Conservation (phyloP, 768 basidiomycete species). For the Russula emetica region DNA sequence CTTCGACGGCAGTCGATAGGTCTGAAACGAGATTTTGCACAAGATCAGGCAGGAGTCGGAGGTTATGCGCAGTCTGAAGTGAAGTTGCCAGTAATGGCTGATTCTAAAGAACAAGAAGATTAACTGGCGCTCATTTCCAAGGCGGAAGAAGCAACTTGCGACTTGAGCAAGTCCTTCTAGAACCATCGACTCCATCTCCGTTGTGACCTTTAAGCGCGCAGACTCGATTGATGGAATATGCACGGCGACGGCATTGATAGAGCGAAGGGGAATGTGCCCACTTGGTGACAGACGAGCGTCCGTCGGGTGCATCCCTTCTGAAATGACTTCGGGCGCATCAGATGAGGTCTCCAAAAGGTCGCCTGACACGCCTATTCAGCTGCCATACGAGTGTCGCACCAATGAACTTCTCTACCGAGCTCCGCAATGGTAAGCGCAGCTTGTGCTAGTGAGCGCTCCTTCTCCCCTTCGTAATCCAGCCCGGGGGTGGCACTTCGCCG, state of each 20-base stretch:
- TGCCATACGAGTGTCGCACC: background rate
- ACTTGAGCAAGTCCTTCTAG: conserved; percentile 69
- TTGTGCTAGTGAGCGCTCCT: conserved; percentile 84
- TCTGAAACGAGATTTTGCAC: conserved; percentile 76
- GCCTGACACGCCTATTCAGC: conserved; percentile 9
- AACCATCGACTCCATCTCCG: conserved; percentile 91
- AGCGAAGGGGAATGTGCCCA: conserved; percentile 50
- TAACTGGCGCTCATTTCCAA: conserved; percentile 1
- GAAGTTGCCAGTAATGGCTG: conserved; percentile 89
- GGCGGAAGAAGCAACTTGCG: conserved; percentile 44
- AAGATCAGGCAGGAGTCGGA: conserved; percentile 76
- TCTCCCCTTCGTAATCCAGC: conserved; percentile 62
- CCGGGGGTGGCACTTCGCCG: conserved; percentile 21
- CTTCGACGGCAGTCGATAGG: conserved; percentile 77
- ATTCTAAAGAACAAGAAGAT: conserved; percentile 50
- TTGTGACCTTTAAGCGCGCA: conserved; percentile 63
- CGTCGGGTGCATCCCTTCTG: background rate
- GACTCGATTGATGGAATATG: conserved; percentile 71
- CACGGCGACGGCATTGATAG: conserved; percentile 64
- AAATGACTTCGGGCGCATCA: background rate
- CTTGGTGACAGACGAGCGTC: background rate
- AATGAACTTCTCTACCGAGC: conserved; percentile 53
- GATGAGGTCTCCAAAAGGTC: conserved; percentile 24
- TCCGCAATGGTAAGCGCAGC: conserved; percentile 95
- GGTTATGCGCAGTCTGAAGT: conserved; percentile 92